A percentile compares a stretch with the other conserved stretches of the same genome.
Conservation (phyloP, 805 yeast genomes). For the Tetrapisispora iriomotensis region DNA sequence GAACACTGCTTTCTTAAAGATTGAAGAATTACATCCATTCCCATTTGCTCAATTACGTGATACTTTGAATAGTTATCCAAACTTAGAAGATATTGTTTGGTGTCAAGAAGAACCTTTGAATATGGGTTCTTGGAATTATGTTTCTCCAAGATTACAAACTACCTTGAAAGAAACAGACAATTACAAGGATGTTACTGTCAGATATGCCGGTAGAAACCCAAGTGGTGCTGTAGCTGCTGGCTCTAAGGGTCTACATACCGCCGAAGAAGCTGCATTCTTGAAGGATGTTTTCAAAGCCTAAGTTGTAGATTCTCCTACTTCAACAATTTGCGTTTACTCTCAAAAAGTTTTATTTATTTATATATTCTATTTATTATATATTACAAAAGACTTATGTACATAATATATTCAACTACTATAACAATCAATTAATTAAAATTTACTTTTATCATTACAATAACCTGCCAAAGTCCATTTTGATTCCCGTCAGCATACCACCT, state of each 20-base stretch:
- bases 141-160: slow-evolving; percentile 73
- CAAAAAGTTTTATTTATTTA: slow-evolving; percentile 1
- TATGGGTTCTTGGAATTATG: slow-evolving; percentile 84
- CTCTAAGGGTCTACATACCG: slow-evolving; percentile 73
- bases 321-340: background rate
- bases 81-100: slow-evolving; percentile 82
- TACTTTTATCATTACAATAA: no score
- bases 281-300: slow-evolving; percentile 50
- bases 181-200: slow-evolving; percentile 46
- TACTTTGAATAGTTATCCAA: slow-evolving; percentile 67
- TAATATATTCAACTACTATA: background rate
- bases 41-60: slow-evolving; percentile 92
- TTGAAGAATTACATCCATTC: slow-evolving; percentile 98
- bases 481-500: no score
- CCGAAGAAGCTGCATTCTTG: slow-evolving; percentile 84
- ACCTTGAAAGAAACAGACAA: slow-evolving; percentile 64
- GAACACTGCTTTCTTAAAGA: slow-evolving; percentile 76
- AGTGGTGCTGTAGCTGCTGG: slow-evolving; percentile 98
- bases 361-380: background rate
- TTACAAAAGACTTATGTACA: slow-evolving; percentile 1
- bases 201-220: slow-evolving; percentile 97
- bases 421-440: no score
- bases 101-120: slow-evolving; percentile 98
- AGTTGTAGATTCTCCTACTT: background rate
- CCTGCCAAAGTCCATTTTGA: no score